Evolutionary conservation across 768 basidiomycete species (phyloP), one percentile per base, ranked within the genome.

Genomic region (Russula ochroleuca): DNA sequence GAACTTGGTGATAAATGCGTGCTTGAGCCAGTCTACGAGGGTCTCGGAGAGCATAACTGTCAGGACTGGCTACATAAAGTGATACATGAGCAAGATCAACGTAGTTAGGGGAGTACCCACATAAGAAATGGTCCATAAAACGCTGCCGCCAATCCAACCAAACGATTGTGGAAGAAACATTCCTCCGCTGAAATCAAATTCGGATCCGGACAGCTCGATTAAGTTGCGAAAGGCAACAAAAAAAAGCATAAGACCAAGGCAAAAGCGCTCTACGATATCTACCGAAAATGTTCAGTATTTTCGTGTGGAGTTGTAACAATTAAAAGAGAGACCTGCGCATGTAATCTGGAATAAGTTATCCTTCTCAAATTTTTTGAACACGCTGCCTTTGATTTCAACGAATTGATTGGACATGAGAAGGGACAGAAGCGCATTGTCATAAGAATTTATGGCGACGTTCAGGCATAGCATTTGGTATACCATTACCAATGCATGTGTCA

Each of bases 281-380:
- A 68, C 28, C 8, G 54, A 51, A 41, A 31, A 47, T 28, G 33
- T 49, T 59, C 4, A 67, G 38, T 40, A 48, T 49, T 48, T 47
- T 47, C 17, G 17, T n/a, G 37, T 43, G 15, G 11, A 1, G 17
- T 19, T 23, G 28, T 19, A 41, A 54, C 9, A 59, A 59, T 35
- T 35, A 35, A n/a, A 43, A n/a, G 35, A 38, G 35, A 63, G 67
- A 92, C 92, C 93, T 67, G 97, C 97, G 69, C 97, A 99, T 52
- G 94, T 95, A 63, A 99, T 95, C 74, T 99, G 97, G 73, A 99
- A 98, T 10, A 99, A 82, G 71, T 91, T 98, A 71, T 99, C 97
- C 73, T 98, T 99, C 73, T 98, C 97, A 70, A 99, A 98, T 73
- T 90, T 98, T 76, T 98, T 99, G 85, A 99, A 99, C 2, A 99